Percentiles rank a stretch among this genome's conserved stretches.
Evolutionary conservation across 768 basidiomycete genomes (phyloP).

Genomic region (Pisolithus marmoratus): DNA sequence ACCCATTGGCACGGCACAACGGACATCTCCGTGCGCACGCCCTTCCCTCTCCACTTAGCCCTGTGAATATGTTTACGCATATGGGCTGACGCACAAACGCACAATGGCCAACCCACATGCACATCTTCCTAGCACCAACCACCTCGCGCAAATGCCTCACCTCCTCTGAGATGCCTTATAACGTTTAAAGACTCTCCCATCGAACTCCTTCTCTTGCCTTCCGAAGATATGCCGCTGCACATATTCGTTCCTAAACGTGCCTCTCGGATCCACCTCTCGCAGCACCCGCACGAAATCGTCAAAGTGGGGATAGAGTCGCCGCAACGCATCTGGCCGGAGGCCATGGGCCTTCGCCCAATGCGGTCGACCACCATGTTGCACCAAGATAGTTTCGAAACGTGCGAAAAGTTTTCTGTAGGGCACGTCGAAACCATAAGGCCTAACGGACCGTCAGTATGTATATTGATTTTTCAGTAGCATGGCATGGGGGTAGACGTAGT

Average conservation of each 20-base stretch:
- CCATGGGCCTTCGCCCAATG: conserved; percentile 96
- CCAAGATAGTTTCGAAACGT: conserved; percentile 68
- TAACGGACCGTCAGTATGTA: conserved; percentile 22
- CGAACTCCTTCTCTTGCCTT: conserved; percentile 34
- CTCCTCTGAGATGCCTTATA: conserved; percentile 4
- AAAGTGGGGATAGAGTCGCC: conserved; percentile 73
- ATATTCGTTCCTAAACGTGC: conserved; percentile 85
- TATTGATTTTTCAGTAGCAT: conserved; percentile 1
- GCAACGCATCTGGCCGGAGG: conserved; percentile 58
- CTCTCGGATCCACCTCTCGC: conserved; percentile 62
- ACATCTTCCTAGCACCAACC: not conserved
- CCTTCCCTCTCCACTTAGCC: too few species aligned
- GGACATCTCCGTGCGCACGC: too few species aligned
- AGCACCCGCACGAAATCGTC: conserved; percentile 69
- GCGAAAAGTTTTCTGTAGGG: conserved; percentile 77
- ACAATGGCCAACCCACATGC: not conserved
- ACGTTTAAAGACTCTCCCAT: conserved; percentile 44
- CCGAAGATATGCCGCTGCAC: conserved; percentile 84
- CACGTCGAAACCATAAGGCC: conserved; percentile 80
- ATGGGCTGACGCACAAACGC: not conserved
- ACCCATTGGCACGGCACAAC: too few species aligned
- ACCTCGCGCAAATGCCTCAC: conserved; percentile 1
- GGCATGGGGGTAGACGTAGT: not conserved
- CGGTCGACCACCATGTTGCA: conserved; percentile 70
- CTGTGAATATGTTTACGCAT: too few species aligned